Percentiles rank a stretch among this genome's conserved stretches.
These are phyloP conservation scores for Claviceps arundinis DNA, from an alignment of 2,329 filamentous ascomycete species.

Conservation along the genomic window DNA sequence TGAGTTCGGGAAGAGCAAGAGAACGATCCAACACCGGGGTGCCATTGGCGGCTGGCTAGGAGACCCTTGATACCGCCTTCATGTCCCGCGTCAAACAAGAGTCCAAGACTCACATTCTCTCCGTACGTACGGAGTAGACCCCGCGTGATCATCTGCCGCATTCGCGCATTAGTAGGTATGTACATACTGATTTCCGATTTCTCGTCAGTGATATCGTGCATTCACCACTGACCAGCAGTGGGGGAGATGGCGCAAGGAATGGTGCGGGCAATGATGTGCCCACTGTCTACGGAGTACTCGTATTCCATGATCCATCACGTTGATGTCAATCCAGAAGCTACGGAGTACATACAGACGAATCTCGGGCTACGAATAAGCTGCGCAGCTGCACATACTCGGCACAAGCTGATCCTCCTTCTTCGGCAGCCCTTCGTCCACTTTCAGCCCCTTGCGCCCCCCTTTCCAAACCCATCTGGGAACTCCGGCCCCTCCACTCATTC, in stretches of 20 bases:
- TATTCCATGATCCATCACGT: not conserved
- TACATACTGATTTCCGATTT: not conserved
- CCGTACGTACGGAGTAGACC: not conserved
- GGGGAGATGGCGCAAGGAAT: too few relatives aligned
- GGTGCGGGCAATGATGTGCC: not conserved
- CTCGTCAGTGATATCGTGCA: not conserved
- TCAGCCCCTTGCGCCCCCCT: not conserved
- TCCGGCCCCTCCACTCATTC: not conserved
- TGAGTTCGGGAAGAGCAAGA: not conserved
- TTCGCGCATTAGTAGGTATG: not conserved
- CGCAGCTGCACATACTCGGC: too few relatives aligned
- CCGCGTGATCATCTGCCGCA: not conserved
- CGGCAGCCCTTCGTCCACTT: not conserved
- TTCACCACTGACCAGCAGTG: too few relatives aligned
- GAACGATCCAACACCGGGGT: too few relatives aligned
- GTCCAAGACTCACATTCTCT: too few relatives aligned
- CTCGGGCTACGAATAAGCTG: not conserved
- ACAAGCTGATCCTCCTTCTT: too few relatives aligned
- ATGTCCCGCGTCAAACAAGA: too few relatives aligned
- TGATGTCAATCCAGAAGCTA: not conserved
- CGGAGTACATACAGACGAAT: too few relatives aligned
- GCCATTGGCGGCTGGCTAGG: too few relatives aligned
- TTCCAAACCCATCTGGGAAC: not conserved
- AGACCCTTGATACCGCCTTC: too few relatives aligned
- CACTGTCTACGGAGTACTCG: not conserved